phyloP scores from a whole-genome alignment of 2,329 filamentous ascomycete genomes.

The Fonsecaea monophora region DNA sequence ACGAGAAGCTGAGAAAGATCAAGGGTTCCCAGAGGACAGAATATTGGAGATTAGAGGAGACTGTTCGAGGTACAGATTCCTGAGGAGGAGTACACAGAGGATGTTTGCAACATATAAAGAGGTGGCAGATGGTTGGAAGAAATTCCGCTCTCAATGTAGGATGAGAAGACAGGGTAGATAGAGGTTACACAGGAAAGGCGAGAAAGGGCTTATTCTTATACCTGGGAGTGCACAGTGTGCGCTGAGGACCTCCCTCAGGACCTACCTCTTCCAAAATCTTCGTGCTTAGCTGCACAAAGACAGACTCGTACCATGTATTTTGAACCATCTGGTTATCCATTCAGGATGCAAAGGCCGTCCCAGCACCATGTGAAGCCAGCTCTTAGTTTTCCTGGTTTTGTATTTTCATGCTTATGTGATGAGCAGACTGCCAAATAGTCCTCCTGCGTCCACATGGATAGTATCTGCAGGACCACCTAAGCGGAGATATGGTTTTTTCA shows the following conservation, averaged over 20 bases:
- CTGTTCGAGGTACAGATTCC: neutral
- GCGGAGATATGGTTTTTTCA: neutral
- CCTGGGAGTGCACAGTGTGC: neutral
- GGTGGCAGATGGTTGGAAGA: neutral
- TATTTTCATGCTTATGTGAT: neutral
- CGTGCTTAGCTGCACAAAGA: neutral
- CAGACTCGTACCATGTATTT: neutral
- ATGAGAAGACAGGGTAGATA: neutral
- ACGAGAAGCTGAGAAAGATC: neutral
- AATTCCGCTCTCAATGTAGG: neutral
- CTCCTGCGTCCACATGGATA: neutral
- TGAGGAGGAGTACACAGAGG: neutral
- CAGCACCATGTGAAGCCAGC: neutral
- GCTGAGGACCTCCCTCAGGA: neutral
- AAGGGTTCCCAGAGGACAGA: neutral
- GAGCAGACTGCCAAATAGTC: neutral
- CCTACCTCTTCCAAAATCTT: neutral
- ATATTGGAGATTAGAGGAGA: neutral
- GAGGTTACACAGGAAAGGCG: neutral
- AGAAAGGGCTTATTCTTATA: neutral
- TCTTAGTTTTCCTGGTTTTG: neutral
- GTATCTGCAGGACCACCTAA: neutral
- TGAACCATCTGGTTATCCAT: neutral
- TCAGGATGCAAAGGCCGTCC: neutral
- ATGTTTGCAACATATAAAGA: neutral